These are phyloP conservation scores for Auricularia auricula-judae DNA, from an alignment of 768 basidiomycete species.

Conservation along the genomic window DNA sequence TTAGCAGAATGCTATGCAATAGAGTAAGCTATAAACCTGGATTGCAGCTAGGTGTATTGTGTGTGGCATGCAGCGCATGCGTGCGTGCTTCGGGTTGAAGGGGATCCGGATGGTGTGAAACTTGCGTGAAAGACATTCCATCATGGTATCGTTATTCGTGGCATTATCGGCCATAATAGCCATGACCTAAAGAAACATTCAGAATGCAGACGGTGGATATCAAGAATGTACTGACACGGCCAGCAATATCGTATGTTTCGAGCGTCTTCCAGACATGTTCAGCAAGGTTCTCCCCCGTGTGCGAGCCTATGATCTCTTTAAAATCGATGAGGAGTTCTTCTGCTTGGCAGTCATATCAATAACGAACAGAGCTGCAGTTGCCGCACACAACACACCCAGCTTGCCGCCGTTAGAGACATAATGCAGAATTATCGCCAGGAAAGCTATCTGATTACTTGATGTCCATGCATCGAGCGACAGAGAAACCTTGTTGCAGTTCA, in stretches of 20 bases:
- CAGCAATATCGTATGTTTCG: conserved; percentile 15
- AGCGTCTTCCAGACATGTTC: conserved; percentile 21
- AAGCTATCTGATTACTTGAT: conserved; percentile 18
- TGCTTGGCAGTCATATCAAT: neutral
- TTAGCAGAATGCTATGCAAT: neutral
- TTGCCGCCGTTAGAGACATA: conserved; percentile 14
- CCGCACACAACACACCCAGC: conserved; percentile 9
- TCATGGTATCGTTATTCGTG: conserved; percentile 26
- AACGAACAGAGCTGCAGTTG: neutral
- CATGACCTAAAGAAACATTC: conserved; percentile 13
- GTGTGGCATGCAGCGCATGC: conserved; percentile 28
- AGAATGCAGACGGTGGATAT: neutral
- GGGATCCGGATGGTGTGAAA: conserved; percentile 11
- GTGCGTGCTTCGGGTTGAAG: conserved; percentile 16
- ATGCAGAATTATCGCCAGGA: conserved; percentile 17
- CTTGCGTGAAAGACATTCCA: conserved; percentile 12
- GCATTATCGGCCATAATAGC: conserved; percentile 27
- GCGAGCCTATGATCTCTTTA: conserved; percentile 22
- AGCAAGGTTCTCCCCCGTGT: conserved; percentile 27
- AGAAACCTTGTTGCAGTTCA: conserved; percentile 9
- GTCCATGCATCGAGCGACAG: conserved; percentile 18
- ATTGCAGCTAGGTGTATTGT: conserved; percentile 28
- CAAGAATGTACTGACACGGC: conserved; percentile 9
- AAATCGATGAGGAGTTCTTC: conserved; percentile 20
- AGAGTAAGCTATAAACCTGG: conserved; percentile 11